Percentiles rank a stretch among this genome's conserved stretches.
Evolutionary conservation across 768 basidiomycete species (phyloP).

Genomic region (Lactarius quietus): DNA sequence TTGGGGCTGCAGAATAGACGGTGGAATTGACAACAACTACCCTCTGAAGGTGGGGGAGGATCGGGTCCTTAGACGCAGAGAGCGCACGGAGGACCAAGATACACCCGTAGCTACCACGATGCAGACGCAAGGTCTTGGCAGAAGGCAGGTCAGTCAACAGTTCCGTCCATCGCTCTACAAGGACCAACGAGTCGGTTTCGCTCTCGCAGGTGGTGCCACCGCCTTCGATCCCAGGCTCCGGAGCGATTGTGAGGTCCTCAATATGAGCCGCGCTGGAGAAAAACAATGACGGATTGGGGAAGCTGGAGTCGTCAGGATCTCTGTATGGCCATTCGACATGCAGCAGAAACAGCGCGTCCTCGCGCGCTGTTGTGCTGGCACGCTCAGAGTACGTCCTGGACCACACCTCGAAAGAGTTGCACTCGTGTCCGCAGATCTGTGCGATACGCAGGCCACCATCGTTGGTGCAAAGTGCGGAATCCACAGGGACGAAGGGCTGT

Average conservation of each 20-base stretch:
- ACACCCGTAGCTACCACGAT: not conserved
- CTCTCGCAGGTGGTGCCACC: too few species aligned
- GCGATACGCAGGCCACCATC: slow-evolving; percentile 5
- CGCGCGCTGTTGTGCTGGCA: not conserved
- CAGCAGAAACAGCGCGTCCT: slow-evolving; percentile 13
- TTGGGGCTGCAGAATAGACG: not conserved
- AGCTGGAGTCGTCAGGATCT: slow-evolving; percentile 2
- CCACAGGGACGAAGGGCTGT: slow-evolving; percentile 8
- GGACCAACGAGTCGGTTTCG: not conserved
- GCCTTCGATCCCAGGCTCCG: not conserved
- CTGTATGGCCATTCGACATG: slow-evolving; percentile 3
- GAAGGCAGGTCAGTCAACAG: not conserved
- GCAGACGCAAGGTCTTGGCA: slow-evolving; percentile 1
- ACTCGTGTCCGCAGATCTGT: not conserved
- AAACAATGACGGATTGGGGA: slow-evolving; percentile 5
- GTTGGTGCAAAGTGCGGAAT: not conserved
- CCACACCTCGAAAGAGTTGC: not conserved
- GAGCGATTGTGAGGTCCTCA: not conserved
- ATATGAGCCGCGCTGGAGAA: not conserved
- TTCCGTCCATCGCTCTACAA: not conserved
- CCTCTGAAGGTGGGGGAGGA: slow-evolving; percentile 16
- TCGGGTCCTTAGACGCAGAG: not conserved
- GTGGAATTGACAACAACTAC: not conserved
- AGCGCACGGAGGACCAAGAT: not conserved
- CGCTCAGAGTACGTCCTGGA: not conserved